phyloP scores from a whole-genome alignment of 2,329 filamentous ascomycete genomes.

The Orbilia brochopaga region DNA sequence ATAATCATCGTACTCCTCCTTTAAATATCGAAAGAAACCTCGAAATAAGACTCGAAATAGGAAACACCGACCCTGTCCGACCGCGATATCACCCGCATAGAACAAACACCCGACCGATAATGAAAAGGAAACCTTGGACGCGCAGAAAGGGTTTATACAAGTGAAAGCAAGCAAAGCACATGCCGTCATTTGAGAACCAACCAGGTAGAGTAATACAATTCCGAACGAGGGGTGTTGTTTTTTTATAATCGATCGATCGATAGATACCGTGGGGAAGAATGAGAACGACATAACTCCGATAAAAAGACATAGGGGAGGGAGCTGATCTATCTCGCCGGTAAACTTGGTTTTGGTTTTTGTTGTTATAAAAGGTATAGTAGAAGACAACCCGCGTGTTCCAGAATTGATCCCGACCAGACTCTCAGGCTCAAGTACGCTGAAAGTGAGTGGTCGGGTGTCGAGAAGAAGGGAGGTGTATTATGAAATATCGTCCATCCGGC shows the following conservation, averaged over 20 bases:
- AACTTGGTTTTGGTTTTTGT: too few species aligned
- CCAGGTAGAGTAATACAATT: conserved; percentile 40
- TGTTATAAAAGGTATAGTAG: conserved; percentile 3
- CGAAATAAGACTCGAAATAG: conserved; percentile 11
- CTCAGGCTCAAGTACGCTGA: conserved; percentile 21
- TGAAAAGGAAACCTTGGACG: background rate
- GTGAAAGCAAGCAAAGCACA: conserved; percentile 8
- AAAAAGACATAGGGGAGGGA: conserved; percentile 34
- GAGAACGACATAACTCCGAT: conserved; percentile 31
- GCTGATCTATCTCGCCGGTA: conserved; percentile 47
- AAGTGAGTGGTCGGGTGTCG: background rate
- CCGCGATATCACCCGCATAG: conserved; percentile 22
- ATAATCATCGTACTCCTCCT: conserved; percentile 14
- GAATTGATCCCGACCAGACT: conserved; percentile 27
- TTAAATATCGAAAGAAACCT: conserved; percentile 8
- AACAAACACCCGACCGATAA: conserved; percentile 41
- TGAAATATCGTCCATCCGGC: conserved; percentile 11
- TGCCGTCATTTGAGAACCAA: conserved; percentile 1
- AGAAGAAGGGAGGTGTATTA: conserved; percentile 1
- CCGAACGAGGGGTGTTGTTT: conserved; percentile 27
- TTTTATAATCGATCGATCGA: conserved; percentile 8
- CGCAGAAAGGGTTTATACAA: conserved; percentile 41
- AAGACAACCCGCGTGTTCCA: conserved; percentile 34
- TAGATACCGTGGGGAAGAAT: background rate
- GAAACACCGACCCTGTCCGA: conserved; percentile 41